Conservation (phyloP, 371 early-diverging fungal species). For the Mortierella sp. region DNA sequence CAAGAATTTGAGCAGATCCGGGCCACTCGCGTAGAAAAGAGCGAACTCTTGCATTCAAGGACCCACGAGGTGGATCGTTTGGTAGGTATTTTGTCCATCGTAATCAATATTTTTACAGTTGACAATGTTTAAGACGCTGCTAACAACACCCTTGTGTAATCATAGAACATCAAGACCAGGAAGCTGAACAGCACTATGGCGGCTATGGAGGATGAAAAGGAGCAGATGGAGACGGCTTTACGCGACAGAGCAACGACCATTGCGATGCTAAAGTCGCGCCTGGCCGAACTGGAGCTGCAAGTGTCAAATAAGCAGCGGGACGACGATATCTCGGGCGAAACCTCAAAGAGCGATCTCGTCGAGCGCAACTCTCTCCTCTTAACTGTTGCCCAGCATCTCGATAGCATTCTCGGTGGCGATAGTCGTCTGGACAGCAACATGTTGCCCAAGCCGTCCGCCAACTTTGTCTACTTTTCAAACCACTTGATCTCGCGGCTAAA, state of each 20-base stretch:
- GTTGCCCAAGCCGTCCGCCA: conserved; percentile 57
- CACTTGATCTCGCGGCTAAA: conserved; percentile 49
- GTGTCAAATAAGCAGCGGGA: conserved; percentile 35
- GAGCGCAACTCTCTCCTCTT: conserved; percentile 59
- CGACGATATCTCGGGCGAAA: conserved; percentile 20
- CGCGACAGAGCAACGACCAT: conserved; percentile 42
- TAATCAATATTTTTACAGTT: too few relatives aligned
- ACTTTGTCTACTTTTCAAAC: conserved; percentile 54
- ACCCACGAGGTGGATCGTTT: conserved; percentile 46
- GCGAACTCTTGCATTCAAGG: conserved; percentile 36
- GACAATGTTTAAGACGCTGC: neutral
- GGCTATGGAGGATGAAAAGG: conserved; percentile 43
- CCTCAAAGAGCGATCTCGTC: conserved; percentile 41
- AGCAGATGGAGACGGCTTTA: conserved; percentile 40
- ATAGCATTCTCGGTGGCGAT: conserved; percentile 52
- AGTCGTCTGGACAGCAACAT: conserved; percentile 44
- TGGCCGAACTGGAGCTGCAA: conserved; percentile 42
- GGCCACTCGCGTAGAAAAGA: conserved; percentile 33
- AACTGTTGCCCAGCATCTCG: conserved; percentile 50
- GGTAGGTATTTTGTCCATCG: conserved; percentile 15
- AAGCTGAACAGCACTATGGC: conserved; percentile 30
- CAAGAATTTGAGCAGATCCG: conserved; percentile 43
- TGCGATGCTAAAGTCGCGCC: conserved; percentile 44
- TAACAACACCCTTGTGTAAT: too few relatives aligned
- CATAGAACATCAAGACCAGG: conserved; percentile 41